These are phyloP conservation scores for Coemansia sp. DNA, from an alignment of 192 early-diverging fungal genomes.

Conservation along the genomic window DNA sequence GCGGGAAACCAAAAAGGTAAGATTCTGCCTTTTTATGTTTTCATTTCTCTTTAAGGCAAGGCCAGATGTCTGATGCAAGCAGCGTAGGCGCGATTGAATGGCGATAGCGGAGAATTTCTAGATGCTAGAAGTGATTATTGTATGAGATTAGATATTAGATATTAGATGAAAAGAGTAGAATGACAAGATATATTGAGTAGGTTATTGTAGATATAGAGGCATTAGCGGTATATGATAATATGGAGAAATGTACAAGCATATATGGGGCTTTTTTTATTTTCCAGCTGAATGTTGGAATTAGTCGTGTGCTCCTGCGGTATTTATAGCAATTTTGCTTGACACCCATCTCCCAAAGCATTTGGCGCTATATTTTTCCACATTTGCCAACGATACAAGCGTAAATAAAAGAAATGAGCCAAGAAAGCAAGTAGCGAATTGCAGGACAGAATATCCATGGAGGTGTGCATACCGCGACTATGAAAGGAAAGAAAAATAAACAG, in stretches of 20 bases:
- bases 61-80: background rate
- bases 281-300: background rate
- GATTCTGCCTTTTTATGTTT: background rate
- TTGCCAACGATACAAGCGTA: background rate
- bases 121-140: background rate
- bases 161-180: too few species aligned
- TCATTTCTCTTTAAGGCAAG: background rate
- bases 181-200: too few species aligned
- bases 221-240: background rate
- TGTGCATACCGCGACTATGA: too few species aligned
- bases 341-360: background rate
- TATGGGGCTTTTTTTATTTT: background rate
- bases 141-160: too few species aligned
- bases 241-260: background rate
- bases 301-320: constrained; percentile 5
- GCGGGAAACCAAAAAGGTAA: too few species aligned
- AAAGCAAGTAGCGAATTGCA: too few species aligned
- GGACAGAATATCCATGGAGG: too few species aligned
- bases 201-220: too few species aligned
- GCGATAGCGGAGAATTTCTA: constrained; percentile 10
- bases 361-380: background rate
- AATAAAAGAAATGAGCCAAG: too few species aligned
- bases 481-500: too few species aligned
- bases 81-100: background rate
- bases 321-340: background rate